Evolutionary conservation across 164 flowering plant species (phyloP).

Genomic region (Vitis riparia): DNA sequence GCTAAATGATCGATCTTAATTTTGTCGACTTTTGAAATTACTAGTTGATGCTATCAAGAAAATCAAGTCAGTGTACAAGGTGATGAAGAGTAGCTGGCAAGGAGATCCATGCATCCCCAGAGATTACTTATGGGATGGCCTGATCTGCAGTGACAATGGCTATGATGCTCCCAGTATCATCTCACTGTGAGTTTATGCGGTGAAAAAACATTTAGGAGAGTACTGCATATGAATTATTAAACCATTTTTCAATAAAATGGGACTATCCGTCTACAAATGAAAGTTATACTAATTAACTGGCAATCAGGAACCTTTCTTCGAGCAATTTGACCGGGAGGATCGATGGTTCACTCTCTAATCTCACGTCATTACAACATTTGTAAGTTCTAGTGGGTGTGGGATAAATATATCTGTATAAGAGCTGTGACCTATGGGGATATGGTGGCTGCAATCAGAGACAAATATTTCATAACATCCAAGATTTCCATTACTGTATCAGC

Average conservation of each 20-base stretch:
- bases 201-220: too few relatives aligned
- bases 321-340: constrained; percentile 31
- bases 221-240: too few relatives aligned
- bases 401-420: too few relatives aligned
- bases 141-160: constrained; percentile 34
- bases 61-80: constrained; percentile 33
- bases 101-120: constrained; percentile 62
- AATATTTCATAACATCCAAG: neutral
- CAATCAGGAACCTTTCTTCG: constrained; percentile 32
- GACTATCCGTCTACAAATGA: too few relatives aligned
- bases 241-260: too few relatives aligned
- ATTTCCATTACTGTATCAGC: too few relatives aligned
- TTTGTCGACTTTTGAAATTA: neutral
- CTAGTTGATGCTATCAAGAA: constrained; percentile 38
- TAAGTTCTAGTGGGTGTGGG: constrained; percentile 11
- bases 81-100: constrained; percentile 42
- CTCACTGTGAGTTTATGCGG: constrained; percentile 35
- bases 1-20: too few relatives aligned
- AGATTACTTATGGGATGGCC: constrained; percentile 41
- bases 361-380: constrained; percentile 21
- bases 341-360: constrained; percentile 16
- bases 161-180: constrained; percentile 23
- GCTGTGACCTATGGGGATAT: too few relatives aligned
- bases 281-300: too few relatives aligned
- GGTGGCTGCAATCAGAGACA: neutral